Evolutionary conservation across 164 flowering plant species (phyloP), one percentile per base, ranked within the genome.

Genomic region (Piper longum): DNA sequence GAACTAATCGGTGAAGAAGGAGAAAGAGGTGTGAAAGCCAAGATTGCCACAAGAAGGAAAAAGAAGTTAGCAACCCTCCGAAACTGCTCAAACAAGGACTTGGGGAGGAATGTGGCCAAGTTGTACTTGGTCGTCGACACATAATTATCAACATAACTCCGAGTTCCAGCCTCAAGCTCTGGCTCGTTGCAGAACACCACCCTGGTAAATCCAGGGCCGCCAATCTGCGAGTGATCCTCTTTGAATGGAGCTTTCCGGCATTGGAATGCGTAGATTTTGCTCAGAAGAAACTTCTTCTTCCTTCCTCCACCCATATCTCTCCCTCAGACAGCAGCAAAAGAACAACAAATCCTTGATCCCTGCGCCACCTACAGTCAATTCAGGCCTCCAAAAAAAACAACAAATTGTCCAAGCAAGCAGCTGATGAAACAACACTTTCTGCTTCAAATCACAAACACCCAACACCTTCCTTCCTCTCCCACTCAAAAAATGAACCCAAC

Each of bases 21-120:
- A 9, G 90, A 72, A 8, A 86, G 78, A 0, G 85, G 79, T 0
- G 90, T 85, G 79, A 89, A 86, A 8, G 92, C 75, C 63, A 89
- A 54, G 17, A 79, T 67, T 0, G 79, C 87, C 64, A 77, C 71
- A 7, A 85, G 1, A 54, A 89, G 87, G 71, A 89, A 89, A 68
- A 83, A 89, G 0, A 86, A 14, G 65, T 89, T 89, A 52, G 96
- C 96, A 43, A 81, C 90, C 57, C 96, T 72, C 73, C 96, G 76
- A 72, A 89, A 89, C 69, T 89, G 96, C 81, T 89, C 96, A 60
- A 85, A 89, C 75, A 89, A 62, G 3, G 96, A 76, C 65, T 83
- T 89, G 19, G 96, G 96, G n/a, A 89, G 56, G 70, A 86, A 89
- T 0, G 90, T 75, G 2, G 80, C 81, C 4, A 80, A 56, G 12